Percentiles rank a stretch among this genome's conserved stretches.
These are phyloP conservation scores for Dictyostelium brefeldianum DNA, from an alignment of 78 protist genomes.

Conservation along the genomic window DNA sequence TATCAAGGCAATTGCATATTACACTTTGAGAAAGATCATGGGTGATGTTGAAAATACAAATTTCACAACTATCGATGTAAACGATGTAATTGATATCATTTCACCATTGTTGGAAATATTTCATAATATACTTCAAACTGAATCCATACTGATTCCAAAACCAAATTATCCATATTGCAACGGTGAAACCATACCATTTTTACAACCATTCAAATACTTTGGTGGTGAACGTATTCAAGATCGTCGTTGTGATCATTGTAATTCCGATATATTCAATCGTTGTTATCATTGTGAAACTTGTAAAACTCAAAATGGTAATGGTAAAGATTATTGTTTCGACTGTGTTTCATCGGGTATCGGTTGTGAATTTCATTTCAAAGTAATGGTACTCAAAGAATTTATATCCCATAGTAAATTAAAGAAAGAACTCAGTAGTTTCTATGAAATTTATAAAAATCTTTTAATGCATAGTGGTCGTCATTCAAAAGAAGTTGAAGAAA, in stretches of 20 bases:
- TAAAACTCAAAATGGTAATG: neutral
- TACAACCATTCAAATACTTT: slow-evolving; percentile 57
- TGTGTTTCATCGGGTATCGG: slow-evolving; percentile 56
- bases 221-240: slow-evolving; percentile 21
- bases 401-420: slow-evolving; percentile 53
- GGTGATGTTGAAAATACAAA: neutral
- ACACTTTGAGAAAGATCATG: slow-evolving; percentile 7
- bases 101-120: slow-evolving; percentile 39
- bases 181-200: slow-evolving; percentile 56
- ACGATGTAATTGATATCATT: slow-evolving; percentile 13
- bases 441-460: neutral
- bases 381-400: slow-evolving; percentile 47
- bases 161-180: slow-evolving; percentile 59
- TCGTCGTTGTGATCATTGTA: slow-evolving; percentile 69
- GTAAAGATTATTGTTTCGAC: slow-evolving; percentile 71
- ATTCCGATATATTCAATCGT: slow-evolving; percentile 64
- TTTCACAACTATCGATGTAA: neutral
- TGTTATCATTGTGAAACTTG: slow-evolving; percentile 58
- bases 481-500: slow-evolving; percentile 14
- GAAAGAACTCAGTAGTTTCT: slow-evolving; percentile 45
- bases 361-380: slow-evolving; percentile 67
- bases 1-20: slow-evolving; percentile 52
- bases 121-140: slow-evolving; percentile 45
- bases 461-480: slow-evolving; percentile 18
- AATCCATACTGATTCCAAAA: slow-evolving; percentile 68